phyloP scores from a whole-genome alignment of 2,329 filamentous ascomycete genomes.

The Neoscytalidium dimidiatum region DNA sequence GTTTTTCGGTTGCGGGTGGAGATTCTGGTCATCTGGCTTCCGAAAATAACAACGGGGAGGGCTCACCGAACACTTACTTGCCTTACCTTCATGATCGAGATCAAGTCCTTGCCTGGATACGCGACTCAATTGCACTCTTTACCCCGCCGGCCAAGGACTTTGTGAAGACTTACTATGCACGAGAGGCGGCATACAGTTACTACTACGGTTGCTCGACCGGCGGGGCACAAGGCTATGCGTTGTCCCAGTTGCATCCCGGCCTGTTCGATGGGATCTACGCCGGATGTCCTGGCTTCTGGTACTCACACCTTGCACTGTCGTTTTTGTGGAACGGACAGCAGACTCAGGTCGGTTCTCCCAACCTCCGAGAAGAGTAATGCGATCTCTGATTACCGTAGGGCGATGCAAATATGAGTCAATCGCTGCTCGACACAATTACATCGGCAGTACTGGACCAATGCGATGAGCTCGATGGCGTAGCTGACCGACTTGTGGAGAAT shows the following conservation, averaged over 20 bases:
- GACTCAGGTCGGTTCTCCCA: slow-evolving; percentile 4
- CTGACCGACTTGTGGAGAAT: slow-evolving; percentile 43
- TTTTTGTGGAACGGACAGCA: slow-evolving; percentile 24
- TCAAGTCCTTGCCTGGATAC: slow-evolving; percentile 22
- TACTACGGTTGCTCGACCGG: slow-evolving; percentile 23
- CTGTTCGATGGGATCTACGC: slow-evolving; percentile 24
- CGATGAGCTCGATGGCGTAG: slow-evolving; percentile 42
- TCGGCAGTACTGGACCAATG: slow-evolving; percentile 39
- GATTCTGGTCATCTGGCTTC: slow-evolving; percentile 21
- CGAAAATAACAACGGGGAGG: slow-evolving; percentile 18
- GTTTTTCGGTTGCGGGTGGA: slow-evolving; percentile 22
- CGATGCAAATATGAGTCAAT: slow-evolving; percentile 29
- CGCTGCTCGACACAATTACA: slow-evolving; percentile 34
- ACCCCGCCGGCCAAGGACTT: slow-evolving; percentile 20
- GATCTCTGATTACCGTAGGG: slow-evolving; percentile 9
- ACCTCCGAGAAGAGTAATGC: neutral
- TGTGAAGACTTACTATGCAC: slow-evolving; percentile 5
- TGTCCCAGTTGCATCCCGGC: slow-evolving; percentile 22
- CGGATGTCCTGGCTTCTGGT: slow-evolving; percentile 23
- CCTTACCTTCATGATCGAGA: slow-evolving; percentile 20
- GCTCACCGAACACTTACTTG: slow-evolving; percentile 20
- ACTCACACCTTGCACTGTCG: slow-evolving; percentile 21
- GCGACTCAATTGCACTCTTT: slow-evolving; percentile 22
- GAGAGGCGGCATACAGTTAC: slow-evolving; percentile 18
- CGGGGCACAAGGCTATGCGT: slow-evolving; percentile 24